phyloP scores from a whole-genome alignment of 1,284 basidiomycete genomes.

The Melampsora larici-populina region DNA sequence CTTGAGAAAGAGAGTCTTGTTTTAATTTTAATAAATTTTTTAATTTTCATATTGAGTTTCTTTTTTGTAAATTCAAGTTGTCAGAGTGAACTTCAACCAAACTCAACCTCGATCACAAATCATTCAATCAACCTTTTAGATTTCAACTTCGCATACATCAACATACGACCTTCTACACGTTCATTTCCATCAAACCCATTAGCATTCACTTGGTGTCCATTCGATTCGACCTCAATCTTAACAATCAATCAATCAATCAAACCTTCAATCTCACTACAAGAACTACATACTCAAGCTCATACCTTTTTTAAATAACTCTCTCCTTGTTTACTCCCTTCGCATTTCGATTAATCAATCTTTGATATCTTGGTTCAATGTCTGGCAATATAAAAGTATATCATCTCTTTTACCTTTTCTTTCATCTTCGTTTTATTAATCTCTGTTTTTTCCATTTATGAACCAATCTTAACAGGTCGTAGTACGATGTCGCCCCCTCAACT shows the following conservation, averaged over 20 bases:
- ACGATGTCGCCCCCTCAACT: slow-evolving; percentile 87
- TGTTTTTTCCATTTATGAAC: not conserved
- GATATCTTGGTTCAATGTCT: slow-evolving; percentile 10
- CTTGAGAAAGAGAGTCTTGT: not conserved
- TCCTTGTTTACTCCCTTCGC: not conserved
- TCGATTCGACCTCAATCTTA: not conserved
- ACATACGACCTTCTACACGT: too few relatives aligned
- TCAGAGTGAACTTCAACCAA: too few relatives aligned
- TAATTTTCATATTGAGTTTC: too few relatives aligned
- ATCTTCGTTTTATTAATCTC: not conserved
- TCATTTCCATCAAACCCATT: too few relatives aligned
- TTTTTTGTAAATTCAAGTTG: too few relatives aligned
- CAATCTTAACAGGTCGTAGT: slow-evolving; percentile 35
- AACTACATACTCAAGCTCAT: too few relatives aligned
- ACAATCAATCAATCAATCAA: not conserved
- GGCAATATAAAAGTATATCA: slow-evolving; percentile 40
- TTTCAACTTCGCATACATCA: too few relatives aligned
- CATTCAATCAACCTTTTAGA: too few relatives aligned
- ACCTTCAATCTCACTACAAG: too few relatives aligned
- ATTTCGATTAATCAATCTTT: not conserved
- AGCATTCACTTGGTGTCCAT: too few relatives aligned
- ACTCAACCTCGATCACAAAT: too few relatives aligned
- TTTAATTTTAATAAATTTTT: too few relatives aligned
- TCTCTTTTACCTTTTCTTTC: not conserved
- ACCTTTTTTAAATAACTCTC: not conserved